phyloP scores from a whole-genome alignment of 1,284 basidiomycete species.

The Apiotrichum gracile region DNA sequence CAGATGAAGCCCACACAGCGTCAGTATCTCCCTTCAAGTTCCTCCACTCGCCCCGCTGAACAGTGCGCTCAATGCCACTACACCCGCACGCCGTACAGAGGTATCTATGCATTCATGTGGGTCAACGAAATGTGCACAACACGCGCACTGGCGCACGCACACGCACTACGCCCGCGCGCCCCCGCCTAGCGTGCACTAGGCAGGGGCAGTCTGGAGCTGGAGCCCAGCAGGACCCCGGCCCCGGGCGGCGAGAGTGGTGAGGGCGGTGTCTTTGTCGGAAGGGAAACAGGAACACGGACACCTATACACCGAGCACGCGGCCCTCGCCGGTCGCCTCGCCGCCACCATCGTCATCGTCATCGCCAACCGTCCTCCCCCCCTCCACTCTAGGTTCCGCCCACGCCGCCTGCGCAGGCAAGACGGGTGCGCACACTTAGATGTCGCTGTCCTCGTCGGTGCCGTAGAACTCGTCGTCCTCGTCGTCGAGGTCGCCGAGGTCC shows the following conservation, averaged over 20 bases:
- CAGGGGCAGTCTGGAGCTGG: too few species aligned
- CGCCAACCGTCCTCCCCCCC: background rate
- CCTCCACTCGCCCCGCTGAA: background rate
- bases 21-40: background rate
- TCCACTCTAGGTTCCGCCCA: background rate
- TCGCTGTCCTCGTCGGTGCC: constrained; percentile 45
- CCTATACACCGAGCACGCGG: too few species aligned
- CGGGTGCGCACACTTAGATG: constrained; percentile 4
- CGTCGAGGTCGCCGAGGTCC: constrained; percentile 65
- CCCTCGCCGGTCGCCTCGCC: background rate
- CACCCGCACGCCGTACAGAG: background rate
- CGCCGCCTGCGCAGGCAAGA: background rate
- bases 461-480: constrained; percentile 50
- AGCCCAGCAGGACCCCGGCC: too few species aligned
- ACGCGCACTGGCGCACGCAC: background rate
- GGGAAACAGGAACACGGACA: too few species aligned
- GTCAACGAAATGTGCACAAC: background rate
- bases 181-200: background rate
- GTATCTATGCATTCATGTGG: constrained; percentile 2
- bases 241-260: too few species aligned
- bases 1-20: too few species aligned
- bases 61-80: background rate
- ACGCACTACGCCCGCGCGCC: background rate
- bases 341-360: background rate
- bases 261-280: too few species aligned